Percentiles rank a stretch among this genome's conserved stretches.
These are phyloP conservation scores for Euphorbia pulcherrima DNA, from an alignment of 345 rosid genomes.

Conservation along the genomic window DNA sequence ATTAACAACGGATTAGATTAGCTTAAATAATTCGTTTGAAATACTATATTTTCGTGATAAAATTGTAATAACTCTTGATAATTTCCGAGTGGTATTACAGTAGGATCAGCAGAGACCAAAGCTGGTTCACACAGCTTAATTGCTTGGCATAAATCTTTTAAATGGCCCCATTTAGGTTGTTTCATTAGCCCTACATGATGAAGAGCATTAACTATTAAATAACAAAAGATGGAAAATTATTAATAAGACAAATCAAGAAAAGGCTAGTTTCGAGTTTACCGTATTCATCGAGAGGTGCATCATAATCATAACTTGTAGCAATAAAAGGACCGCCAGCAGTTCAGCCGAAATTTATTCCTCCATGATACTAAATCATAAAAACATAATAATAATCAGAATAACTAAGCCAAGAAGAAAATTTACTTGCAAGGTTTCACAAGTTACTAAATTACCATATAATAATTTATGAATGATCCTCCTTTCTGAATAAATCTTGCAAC, in stretches of 20 bases:
- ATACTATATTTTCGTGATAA: constrained; percentile 2
- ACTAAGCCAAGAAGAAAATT: constrained; percentile 16
- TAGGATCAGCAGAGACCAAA: no score
- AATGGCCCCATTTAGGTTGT: constrained; percentile 99
- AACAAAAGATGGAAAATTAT: no score
- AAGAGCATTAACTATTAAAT: constrained; percentile 90
- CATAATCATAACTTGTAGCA: no score
- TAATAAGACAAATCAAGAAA: no score
- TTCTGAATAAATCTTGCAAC: constrained; percentile 96
- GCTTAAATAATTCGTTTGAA: background rate
- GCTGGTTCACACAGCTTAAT: no score
- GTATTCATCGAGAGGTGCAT: no score
- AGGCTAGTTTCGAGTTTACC: no score
- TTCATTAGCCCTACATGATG: constrained; percentile 62
- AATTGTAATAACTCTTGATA: no score
- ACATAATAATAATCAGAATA: constrained; percentile 14
- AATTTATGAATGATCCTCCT: constrained; percentile 91
- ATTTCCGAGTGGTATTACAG: no score
- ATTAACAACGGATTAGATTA: constrained; percentile 2
- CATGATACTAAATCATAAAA: constrained; percentile 31
- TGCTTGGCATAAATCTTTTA: constrained; percentile 94
- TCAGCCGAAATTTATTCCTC: no score
- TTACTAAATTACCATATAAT: constrained; percentile 69
- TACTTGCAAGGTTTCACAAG: constrained; percentile 9
- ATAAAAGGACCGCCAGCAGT: no score